These are phyloP conservation scores for Entomortierella beljakovae DNA, from an alignment of 192 early-diverging fungal species.

Conservation along the genomic window DNA sequence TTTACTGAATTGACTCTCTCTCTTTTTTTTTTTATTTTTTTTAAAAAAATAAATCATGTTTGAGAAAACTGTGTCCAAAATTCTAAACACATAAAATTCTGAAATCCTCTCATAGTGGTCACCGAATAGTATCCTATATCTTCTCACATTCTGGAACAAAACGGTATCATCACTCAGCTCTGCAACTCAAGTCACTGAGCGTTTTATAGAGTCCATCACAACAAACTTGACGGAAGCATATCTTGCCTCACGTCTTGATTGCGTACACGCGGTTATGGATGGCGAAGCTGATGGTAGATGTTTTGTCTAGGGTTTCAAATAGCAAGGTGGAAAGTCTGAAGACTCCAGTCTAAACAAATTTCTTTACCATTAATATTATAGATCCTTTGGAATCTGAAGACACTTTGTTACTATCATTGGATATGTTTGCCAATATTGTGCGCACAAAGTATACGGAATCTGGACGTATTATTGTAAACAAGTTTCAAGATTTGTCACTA, in stretches of 20 bases:
- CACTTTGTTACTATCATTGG: conserved; percentile 71
- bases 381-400: conserved; percentile 77
- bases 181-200: conserved; percentile 15
- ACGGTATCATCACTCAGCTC: conserved; percentile 64
- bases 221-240: conserved; percentile 59
- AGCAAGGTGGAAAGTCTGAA: too few relatives aligned
- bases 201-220: conserved; percentile 23
- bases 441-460: conserved; percentile 76
- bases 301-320: background rate
- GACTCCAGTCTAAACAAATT: conserved; percentile 15
- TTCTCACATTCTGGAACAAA: conserved; percentile 91
- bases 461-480: conserved; percentile 26
- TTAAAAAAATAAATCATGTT: too few relatives aligned
- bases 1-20: background rate
- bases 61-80: too few relatives aligned
- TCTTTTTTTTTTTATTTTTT: background rate
- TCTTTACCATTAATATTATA: conserved; percentile 28
- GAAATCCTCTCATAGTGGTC: conserved; percentile 68
- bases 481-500: conserved; percentile 14
- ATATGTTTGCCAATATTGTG: conserved; percentile 75
- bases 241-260: conserved; percentile 61
- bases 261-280: conserved; percentile 61
- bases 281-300: conserved; percentile 64
- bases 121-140: conserved; percentile 77
- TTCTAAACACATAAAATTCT: too few relatives aligned